A percentile compares a stretch with the other conserved stretches of the same genome.
phyloP scores from a whole-genome alignment of 345 rosid species.

The Triadica sebifera region DNA sequence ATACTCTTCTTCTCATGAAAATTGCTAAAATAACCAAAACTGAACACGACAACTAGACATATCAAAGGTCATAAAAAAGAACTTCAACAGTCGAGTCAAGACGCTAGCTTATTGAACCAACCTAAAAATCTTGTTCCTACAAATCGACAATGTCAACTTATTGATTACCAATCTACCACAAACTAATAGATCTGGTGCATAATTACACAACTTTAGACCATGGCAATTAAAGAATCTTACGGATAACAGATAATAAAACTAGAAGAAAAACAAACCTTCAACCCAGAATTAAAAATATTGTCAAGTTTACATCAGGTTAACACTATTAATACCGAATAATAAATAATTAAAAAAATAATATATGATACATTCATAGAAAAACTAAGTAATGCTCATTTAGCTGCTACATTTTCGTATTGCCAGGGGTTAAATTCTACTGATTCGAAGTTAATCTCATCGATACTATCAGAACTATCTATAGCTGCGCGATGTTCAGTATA shows the following conservation, averaged over 20 bases:
- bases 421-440: slow-evolving; percentile 66
- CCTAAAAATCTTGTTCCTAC: no score
- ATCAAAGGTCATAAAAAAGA: no score
- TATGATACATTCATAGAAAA: slow-evolving; percentile 19
- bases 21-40: no score
- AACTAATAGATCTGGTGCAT: no score
- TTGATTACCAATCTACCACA: no score
- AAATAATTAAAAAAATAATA: slow-evolving; percentile 11
- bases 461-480: slow-evolving; percentile 37
- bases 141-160: no score
- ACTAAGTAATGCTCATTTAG: slow-evolving; percentile 39
- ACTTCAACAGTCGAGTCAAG: no score
- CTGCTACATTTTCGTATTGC: slow-evolving; percentile 45
- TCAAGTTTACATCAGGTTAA: not conserved
- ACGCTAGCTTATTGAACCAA: no score
- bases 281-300: slow-evolving; percentile 1
- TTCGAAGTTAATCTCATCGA: slow-evolving; percentile 36
- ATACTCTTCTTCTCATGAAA: no score
- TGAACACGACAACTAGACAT: no score
- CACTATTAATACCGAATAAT: slow-evolving; percentile 15
- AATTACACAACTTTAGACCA: no score
- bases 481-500: slow-evolving; percentile 53
- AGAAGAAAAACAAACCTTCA: not conserved
- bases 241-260: slow-evolving; percentile 1
- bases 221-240: no score